A percentile compares a stretch with the other conserved stretches of the same genome.
Evolutionary conservation across 2,329 filamentous ascomycete genomes (phyloP).

Genomic region (Beauveria medogensis): DNA sequence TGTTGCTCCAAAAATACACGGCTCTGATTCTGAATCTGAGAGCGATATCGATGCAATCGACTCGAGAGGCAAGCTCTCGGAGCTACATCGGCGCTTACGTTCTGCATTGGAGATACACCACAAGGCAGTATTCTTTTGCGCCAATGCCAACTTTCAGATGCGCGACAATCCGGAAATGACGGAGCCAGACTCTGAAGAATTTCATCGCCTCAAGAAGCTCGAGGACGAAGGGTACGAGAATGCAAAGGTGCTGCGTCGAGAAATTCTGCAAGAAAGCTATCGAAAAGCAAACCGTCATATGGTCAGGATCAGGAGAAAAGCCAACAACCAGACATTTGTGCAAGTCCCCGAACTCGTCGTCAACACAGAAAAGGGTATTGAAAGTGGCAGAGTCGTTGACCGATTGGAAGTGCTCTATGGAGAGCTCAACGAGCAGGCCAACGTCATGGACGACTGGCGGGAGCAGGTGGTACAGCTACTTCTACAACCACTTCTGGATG

Average conservation of each 20-base stretch:
- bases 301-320: conserved; percentile 48
- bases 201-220: conserved; percentile 54
- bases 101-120: conserved; percentile 73
- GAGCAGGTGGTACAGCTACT: conserved; percentile 64
- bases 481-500: conserved; percentile 69
- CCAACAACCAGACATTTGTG: conserved; percentile 46
- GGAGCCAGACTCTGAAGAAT: conserved; percentile 58
- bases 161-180: conserved; percentile 62
- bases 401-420: conserved; percentile 57
- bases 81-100: conserved; percentile 45
- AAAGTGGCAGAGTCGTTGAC: conserved; percentile 59
- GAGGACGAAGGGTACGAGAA: conserved; percentile 68
- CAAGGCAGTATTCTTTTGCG: conserved; percentile 74
- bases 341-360: conserved; percentile 52
- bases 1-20: neutral
- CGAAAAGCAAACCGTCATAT: conserved; percentile 43
- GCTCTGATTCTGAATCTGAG: conserved; percentile 23
- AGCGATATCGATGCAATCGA: conserved; percentile 43
- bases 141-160: conserved; percentile 76
- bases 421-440: conserved; percentile 64
- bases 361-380: conserved; percentile 55
- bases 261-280: conserved; percentile 57
- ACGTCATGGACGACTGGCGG: conserved; percentile 66
- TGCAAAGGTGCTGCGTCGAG: conserved; percentile 69
- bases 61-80: conserved; percentile 25